These are phyloP conservation scores for Remersonia thermophila DNA, from an alignment of 2,329 filamentous ascomycete genomes.

Conservation along the genomic window DNA sequence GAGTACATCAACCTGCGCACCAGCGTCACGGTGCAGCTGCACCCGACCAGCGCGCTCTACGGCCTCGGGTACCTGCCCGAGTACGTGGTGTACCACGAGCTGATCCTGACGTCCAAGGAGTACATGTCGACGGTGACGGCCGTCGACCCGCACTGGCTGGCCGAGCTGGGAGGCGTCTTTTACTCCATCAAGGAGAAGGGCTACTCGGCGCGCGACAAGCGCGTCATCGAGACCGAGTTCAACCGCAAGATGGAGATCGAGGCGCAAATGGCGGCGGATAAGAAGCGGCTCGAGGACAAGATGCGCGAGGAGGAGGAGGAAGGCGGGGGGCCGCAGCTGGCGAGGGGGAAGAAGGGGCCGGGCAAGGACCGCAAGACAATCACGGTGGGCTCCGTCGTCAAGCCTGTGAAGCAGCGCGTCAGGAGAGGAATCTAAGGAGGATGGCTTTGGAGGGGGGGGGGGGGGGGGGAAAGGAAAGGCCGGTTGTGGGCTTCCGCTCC, in stretches of 20 bases:
- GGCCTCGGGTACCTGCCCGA: slow-evolving; percentile 88
- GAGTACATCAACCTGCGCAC: slow-evolving; percentile 97
- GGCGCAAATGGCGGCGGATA: slow-evolving; percentile 79
- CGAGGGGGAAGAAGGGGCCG: slow-evolving; percentile 26
- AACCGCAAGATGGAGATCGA: slow-evolving; percentile 90
- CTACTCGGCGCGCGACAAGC: slow-evolving; percentile 75
- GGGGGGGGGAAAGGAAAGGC: too few relatives aligned
- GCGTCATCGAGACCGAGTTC: slow-evolving; percentile 82
- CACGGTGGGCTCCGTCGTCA: slow-evolving; percentile 49
- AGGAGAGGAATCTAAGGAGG: slow-evolving; percentile 39
- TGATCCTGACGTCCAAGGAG: slow-evolving; percentile 92
- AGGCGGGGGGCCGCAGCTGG: slow-evolving; percentile 30
- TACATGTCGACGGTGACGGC: slow-evolving; percentile 97
- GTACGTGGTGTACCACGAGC: slow-evolving; percentile 95
- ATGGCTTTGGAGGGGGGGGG: not conserved
- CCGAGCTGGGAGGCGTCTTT: slow-evolving; percentile 91
- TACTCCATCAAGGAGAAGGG: slow-evolving; percentile 97
- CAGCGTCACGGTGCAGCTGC: slow-evolving; percentile 83
- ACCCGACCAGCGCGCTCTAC: slow-evolving; percentile 87
- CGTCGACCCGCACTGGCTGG: slow-evolving; percentile 94
- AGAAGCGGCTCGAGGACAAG: slow-evolving; percentile 48
- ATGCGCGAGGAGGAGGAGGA: slow-evolving; percentile 25
- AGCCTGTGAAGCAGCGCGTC: slow-evolving; percentile 44
- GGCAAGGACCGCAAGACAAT: slow-evolving; percentile 42
- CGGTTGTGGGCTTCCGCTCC: too few relatives aligned